Percentiles rank a stretch among this genome's conserved stretches.
Conservation (phyloP, 441 rosid species). For the Erodium moschatum region DNA sequence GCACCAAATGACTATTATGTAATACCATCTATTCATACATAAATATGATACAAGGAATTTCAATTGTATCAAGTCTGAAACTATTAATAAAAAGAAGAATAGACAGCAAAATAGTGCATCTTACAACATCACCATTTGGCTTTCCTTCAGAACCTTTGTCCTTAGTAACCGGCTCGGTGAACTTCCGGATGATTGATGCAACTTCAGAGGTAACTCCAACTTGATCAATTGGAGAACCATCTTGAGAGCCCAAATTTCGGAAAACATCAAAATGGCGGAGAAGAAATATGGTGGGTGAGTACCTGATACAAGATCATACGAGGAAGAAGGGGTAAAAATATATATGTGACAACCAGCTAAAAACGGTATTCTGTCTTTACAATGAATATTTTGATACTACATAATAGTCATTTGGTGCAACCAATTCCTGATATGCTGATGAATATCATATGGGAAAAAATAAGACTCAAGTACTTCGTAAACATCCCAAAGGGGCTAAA, state of each 20-base stretch:
- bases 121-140: conserved; percentile 45
- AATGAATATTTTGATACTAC: conserved; percentile 8
- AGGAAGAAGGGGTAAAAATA: conserved; percentile 18
- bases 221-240: conserved; percentile 66
- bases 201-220: conserved; percentile 70
- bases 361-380: neutral
- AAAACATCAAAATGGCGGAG: conserved; percentile 87
- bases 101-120: conserved; percentile 25
- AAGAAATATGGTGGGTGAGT: conserved; percentile 73
- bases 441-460: neutral
- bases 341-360: conserved; percentile 15
- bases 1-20: too few relatives aligned
- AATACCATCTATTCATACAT: too few relatives aligned
- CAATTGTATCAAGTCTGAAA: neutral
- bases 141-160: conserved; percentile 46
- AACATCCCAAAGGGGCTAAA: neutral
- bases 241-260: conserved; percentile 54
- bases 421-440: neutral
- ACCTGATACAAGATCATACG: conserved; percentile 41
- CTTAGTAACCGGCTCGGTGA: conserved; percentile 58
- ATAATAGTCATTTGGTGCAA: conserved; percentile 10
- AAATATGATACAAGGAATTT: neutral
- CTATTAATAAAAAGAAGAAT: neutral
- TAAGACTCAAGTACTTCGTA: neutral
- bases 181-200: conserved; percentile 81